Base-by-base conservation (phyloP, 768 basidiomycete genomes). In the Sistotremastrum niveocremeum region DNA sequence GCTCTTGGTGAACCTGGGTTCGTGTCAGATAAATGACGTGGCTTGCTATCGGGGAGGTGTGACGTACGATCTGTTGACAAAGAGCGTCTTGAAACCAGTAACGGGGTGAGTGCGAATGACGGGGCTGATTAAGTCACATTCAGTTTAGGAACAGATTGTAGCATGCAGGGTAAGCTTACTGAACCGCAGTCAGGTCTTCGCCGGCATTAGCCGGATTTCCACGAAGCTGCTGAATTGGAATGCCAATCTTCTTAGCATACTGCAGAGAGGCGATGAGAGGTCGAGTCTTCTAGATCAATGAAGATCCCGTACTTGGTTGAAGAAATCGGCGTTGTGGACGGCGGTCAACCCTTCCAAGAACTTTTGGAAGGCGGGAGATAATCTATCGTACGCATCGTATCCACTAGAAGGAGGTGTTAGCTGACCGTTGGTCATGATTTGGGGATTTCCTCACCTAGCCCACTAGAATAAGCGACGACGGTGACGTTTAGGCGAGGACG, bases 351-450 rank as follows among this genome's bases (percentile, higher is more conserved):
- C 72, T 54, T 79, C 76, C 38, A 81, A 62, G 58, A 77, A 77
- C 34, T 62, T 65, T 42, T 67, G 61, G 49, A 68, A 68, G 4
- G 70, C 64, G 6, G 75, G 74, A 1, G 77, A 78, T 28, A 82
- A 69, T 10, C 73, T 64, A 57, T 78, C 76, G 59, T 80, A 82
- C 6, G 75, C 77, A 54, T 77, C 77, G 51, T 79, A 81, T 3
- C 66, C 73, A 47, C 60, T 60, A 5, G 46, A 47, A 41, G 45
- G 45, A 28, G 32, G 35, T 36, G 35, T 34, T 38, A 34, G 8
- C 11, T 2, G 32, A 4, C 11, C 20, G 20, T 20, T 5, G 2
- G 20, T n/a, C 9, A 31, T 12, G 29, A 34, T 31, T 28, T 6
- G 37, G 4, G 39, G 34, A 33, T 10, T 11, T 41, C 6, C 42